Evolutionary conservation across 1,284 basidiomycete species (phyloP).

Genomic region (Tilletia walkeri): DNA sequence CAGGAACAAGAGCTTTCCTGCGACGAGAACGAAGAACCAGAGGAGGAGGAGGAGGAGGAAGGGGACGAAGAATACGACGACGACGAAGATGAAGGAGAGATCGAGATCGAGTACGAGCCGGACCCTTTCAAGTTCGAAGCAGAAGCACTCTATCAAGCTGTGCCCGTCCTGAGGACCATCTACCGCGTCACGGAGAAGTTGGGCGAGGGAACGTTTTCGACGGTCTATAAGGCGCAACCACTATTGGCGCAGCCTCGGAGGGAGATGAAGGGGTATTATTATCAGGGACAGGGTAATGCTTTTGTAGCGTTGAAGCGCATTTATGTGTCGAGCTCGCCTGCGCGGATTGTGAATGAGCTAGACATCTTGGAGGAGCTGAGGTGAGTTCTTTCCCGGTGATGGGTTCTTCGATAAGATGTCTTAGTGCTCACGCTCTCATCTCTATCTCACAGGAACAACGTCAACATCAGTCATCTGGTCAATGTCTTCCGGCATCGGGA

Average conservation of each 20-base stretch:
- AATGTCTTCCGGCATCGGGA: constrained; percentile 88
- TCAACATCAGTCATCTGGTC: constrained; percentile 68
- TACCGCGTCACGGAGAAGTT: constrained; percentile 86
- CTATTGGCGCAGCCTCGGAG: not conserved
- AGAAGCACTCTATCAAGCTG: not conserved
- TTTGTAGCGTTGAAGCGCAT: constrained; percentile 96
- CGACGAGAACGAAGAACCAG: not conserved
- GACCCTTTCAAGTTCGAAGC: not conserved
- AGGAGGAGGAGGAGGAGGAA: not conserved
- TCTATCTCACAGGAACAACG: constrained; percentile 21
- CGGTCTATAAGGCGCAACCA: constrained; percentile 87
- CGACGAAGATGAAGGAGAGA: not conserved
- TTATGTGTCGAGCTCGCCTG: constrained; percentile 90
- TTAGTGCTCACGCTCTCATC: not conserved
- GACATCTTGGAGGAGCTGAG: constrained; percentile 77
- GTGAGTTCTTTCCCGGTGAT: constrained; percentile 31
- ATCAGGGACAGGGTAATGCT: constrained; percentile 48
- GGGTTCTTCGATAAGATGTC: too few species aligned
- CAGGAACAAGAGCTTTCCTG: too few species aligned
- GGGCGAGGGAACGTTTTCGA: constrained; percentile 95
- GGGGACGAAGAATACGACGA: not conserved
- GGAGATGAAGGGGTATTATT: not conserved
- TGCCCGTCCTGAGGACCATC: not conserved
- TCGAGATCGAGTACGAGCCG: not conserved
- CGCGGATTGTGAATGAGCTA: constrained; percentile 89